Conservation (phyloP, 2,329 filamentous ascomycete species). For the Teratosphaeria gauchensis region DNA sequence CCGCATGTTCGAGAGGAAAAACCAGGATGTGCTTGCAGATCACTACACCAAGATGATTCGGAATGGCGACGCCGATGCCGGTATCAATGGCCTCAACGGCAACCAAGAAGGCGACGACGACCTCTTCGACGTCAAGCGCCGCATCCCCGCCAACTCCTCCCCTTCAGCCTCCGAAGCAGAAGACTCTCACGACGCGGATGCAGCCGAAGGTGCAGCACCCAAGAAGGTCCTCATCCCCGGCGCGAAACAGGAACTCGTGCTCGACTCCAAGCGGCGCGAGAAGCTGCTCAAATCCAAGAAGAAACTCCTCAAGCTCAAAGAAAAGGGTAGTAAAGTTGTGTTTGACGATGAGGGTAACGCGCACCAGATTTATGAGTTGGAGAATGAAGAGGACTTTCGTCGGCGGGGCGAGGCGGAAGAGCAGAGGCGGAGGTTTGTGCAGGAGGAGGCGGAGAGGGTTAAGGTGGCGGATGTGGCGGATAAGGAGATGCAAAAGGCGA, state of each 20-base stretch:
- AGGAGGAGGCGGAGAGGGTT: slow-evolving; percentile 62
- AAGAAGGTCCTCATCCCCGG: slow-evolving; percentile 54
- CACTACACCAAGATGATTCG: slow-evolving; percentile 84
- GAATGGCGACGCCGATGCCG: slow-evolving; percentile 41
- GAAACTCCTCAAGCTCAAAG: slow-evolving; percentile 82
- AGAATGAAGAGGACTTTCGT: slow-evolving; percentile 72
- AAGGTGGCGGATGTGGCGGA: slow-evolving; percentile 69
- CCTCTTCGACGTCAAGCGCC: slow-evolving; percentile 83
- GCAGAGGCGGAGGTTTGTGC: slow-evolving; percentile 69
- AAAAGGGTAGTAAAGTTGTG: slow-evolving; percentile 72
- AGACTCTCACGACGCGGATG: slow-evolving; percentile 28
- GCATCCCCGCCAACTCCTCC: slow-evolving; percentile 56
- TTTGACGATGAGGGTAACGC: slow-evolving; percentile 88
- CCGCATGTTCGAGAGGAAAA: slow-evolving; percentile 93
- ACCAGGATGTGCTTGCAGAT: slow-evolving; percentile 88
- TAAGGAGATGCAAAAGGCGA: slow-evolving; percentile 69
- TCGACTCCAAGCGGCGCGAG: slow-evolving; percentile 91
- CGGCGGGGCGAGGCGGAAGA: slow-evolving; percentile 64
- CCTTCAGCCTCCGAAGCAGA: slow-evolving; percentile 34
- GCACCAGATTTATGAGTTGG: slow-evolving; percentile 79
- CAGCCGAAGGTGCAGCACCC: slow-evolving; percentile 31
- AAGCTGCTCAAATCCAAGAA: slow-evolving; percentile 94
- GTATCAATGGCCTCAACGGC: slow-evolving; percentile 24
- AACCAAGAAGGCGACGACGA: slow-evolving; percentile 46
- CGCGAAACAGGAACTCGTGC: slow-evolving; percentile 59